A percentile compares a stretch with the other conserved stretches of the same genome.
phyloP scores from a whole-genome alignment of 2,329 filamentous ascomycete genomes.

The Aspergillus japonicus region DNA sequence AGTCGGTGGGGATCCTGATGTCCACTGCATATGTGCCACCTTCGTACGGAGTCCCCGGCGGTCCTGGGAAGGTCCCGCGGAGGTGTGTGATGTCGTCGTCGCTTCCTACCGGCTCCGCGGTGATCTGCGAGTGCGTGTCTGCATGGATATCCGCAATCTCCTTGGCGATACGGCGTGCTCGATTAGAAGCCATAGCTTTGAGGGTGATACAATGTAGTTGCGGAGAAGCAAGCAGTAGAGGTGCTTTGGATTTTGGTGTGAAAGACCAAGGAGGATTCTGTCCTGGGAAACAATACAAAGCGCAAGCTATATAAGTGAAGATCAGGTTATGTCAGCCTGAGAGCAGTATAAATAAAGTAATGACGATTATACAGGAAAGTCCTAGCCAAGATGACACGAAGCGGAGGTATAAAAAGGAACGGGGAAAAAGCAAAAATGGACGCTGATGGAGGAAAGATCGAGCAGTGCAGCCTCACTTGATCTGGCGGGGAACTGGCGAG shows the following conservation, averaged over 20 bases:
- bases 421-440: neutral
- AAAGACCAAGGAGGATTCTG: neutral
- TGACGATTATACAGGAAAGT: neutral
- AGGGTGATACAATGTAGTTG: neutral
- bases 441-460: neutral
- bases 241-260: neutral
- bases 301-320: neutral
- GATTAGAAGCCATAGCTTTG: slow-evolving; percentile 54
- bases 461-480: slow-evolving; percentile 1
- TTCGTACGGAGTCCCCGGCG: slow-evolving; percentile 90
- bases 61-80: slow-evolving; percentile 77
- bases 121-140: slow-evolving; percentile 76
- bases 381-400: neutral
- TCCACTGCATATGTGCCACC: slow-evolving; percentile 80
- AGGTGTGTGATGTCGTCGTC: slow-evolving; percentile 76
- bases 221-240: neutral
- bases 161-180: slow-evolving; percentile 55
- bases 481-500: slow-evolving; percentile 1
- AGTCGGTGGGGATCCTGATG: slow-evolving; percentile 81
- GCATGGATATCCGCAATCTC: slow-evolving; percentile 50
- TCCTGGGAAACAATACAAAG: neutral
- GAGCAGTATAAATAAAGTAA: neutral
- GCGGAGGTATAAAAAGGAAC: neutral
- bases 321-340: neutral
- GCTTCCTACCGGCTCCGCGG: slow-evolving; percentile 61